Base-by-base conservation (phyloP, 192 early-diverging fungal species). In the Coemansia erecta region DNA sequence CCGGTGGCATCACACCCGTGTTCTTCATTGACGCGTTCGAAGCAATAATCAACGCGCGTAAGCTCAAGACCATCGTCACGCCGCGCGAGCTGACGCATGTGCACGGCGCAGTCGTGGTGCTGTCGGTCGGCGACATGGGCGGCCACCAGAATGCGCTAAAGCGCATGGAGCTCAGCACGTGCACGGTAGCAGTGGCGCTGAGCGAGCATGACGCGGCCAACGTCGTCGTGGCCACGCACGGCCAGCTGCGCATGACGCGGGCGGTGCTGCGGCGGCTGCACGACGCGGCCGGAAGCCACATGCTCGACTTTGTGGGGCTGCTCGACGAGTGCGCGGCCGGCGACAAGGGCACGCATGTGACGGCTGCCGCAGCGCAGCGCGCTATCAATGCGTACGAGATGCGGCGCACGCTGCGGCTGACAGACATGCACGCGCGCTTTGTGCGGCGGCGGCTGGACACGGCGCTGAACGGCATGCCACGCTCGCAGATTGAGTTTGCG, bases 11-110 rank as follows among this genome's bases (percentile, higher is more conserved):
- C 2, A 66, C 64, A 13, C 31, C 56, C 22, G 44, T 66, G 1
- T 12, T 58, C 7, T 58, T 72, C 18, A 49, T 72, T 19, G 70
- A 72, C 21, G 47, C 33, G 3, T 72, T 51, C 44, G 70, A 72
- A 35, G 28, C 47, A 11, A n/a, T 59, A 9, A 19, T 51, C 13
- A 22, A 26, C 13, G 56, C 45, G 9, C 24, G 19, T 8, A 19
- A 55, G n/a, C 24, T 48, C 2, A 28, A 55, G 3, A 28, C 45
- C 0, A 58, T 72, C 19, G 22, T 63, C 24, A 62, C 28, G 13
- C 18, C 50, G 4, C 12, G 17, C 22, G 21, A 57, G 2, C 35
- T 72, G 31, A 45, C 55, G n/a, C 33, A 54, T 11, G 17, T 11
- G 0, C 48, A 54, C 26, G 59, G 60, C 40, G 40, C 46, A 9